Conservation (phyloP, 192 early-diverging fungal species). For the Paraglomus occultum region DNA sequence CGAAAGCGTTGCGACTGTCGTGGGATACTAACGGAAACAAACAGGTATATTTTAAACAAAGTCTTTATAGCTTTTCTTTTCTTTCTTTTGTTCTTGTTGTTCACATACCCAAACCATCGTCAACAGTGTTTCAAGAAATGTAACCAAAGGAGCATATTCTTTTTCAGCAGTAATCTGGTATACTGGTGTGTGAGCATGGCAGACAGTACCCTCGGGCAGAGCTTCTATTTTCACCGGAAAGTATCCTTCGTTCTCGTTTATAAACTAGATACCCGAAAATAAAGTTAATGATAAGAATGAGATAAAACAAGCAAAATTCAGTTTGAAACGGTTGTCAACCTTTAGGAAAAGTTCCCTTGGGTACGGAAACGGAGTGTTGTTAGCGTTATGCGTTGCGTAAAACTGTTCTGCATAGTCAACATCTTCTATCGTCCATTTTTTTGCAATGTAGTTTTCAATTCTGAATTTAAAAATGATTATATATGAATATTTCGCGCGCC, state of each 20-base stretch:
- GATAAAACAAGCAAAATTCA: background rate
- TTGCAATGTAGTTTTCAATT: slow-evolving; percentile 70
- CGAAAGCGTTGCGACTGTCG: slow-evolving; percentile 82
- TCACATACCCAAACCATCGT: slow-evolving; percentile 74
- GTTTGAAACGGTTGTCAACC: slow-evolving; percentile 32
- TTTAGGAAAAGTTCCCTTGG: slow-evolving; percentile 75
- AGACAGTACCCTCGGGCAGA: slow-evolving; percentile 76
- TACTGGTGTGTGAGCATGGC: slow-evolving; percentile 79
- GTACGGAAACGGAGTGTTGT: slow-evolving; percentile 65
- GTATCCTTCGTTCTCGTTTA: slow-evolving; percentile 77
- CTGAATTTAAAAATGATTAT: slow-evolving; percentile 25
- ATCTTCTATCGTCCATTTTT: slow-evolving; percentile 67
- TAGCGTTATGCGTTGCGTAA: slow-evolving; percentile 73
- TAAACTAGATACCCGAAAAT: slow-evolving; percentile 46
- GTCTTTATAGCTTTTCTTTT: background rate
- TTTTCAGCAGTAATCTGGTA: slow-evolving; percentile 74
- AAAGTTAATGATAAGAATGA: background rate
- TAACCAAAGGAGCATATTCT: slow-evolving; percentile 74
- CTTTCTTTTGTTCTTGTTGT: background rate
- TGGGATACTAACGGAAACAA: slow-evolving; percentile 61
- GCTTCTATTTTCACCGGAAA: slow-evolving; percentile 83
- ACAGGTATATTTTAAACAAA: background rate
- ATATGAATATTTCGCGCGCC: background rate
- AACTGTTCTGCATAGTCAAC: slow-evolving; percentile 66
- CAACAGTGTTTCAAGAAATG: slow-evolving; percentile 80